Conservation (phyloP, 2,329 filamentous ascomycete species). For the Phialophora verrucosa region DNA sequence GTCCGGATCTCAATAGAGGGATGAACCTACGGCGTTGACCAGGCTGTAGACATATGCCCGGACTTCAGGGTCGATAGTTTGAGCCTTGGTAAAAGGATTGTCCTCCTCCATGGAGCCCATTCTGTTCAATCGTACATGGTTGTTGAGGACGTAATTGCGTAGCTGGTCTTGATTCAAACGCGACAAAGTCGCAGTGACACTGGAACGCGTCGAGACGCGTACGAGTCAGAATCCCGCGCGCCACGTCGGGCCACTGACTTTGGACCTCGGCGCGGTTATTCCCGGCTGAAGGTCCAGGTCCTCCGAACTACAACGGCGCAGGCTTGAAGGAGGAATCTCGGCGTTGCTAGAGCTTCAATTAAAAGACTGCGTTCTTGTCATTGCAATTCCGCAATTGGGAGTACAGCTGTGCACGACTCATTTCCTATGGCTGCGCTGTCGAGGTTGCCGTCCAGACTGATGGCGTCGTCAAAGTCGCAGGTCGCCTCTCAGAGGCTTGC, state of each 20-base stretch:
- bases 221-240: background rate
- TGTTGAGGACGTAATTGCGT: background rate
- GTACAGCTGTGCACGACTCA: background rate
- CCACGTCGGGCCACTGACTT: background rate
- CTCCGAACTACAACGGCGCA: background rate
- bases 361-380: background rate
- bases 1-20: conserved; percentile 33
- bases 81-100: conserved; percentile 52
- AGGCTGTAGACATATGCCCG: conserved; percentile 92
- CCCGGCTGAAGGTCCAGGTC: background rate
- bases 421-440: conserved; percentile 34
- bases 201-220: conserved; percentile 10
- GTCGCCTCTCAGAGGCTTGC: conserved; percentile 46
- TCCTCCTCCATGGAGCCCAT: conserved; percentile 49
- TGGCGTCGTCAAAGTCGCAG: conserved; percentile 44
- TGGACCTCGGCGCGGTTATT: conserved; percentile 2
- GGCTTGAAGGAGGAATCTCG: conserved; percentile 22
- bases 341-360: conserved; percentile 6
- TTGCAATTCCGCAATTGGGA: background rate
- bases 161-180: background rate
- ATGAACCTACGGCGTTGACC: conserved; percentile 78
- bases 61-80: conserved; percentile 85
- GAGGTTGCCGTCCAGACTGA: conserved; percentile 44
- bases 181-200: background rate
- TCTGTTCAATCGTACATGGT: conserved; percentile 9